Evolutionary conservation across 2,329 filamentous ascomycete species (phyloP), one percentile per base, ranked within the genome.

Genomic region (Nemania abortiva): DNA sequence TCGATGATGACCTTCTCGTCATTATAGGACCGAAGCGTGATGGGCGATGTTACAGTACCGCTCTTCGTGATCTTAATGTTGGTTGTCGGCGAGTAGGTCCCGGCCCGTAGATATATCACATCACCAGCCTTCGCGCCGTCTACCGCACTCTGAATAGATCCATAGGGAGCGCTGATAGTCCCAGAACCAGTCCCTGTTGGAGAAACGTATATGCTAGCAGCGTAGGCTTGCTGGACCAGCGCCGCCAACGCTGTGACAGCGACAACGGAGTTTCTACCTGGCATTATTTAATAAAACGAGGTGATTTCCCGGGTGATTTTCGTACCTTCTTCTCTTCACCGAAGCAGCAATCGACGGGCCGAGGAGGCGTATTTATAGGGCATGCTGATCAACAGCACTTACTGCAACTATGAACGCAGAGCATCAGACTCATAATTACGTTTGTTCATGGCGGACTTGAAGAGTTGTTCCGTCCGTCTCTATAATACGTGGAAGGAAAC

Each of bases 51-150:
- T 15, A 77, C 70, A 0, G 80, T 83, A 29, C 84, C 84, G 39
- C 79, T 81, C 64, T 82, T 82, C 52, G 77, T 82, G 74, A 86
- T 79, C 71, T 85, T 82, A 54, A 86, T 84, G 74, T 86, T 86
- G 42, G 79, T 80, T 0, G 81, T 82, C 0, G 81, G 82, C 49
- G 78, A 75, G 76, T 86, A 86, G 2, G 82, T 84, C 18, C 83
- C 82, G 7, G 75, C 81, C 7, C 82, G 81, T 3, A 85, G 77
- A 53, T 82, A 81, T 45, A 85, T 84, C 6, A 77, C 82, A 65
- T 85, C 83, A 6, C 84, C 84, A 31, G 84, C 82, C 7, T 77
- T 79, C 15, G 84, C 84, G 27, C 78, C 80, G 70, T 85, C 74
- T 4, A 86, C 80, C 0, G 83, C 84, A 2, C 78, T 76, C 73